Conservation (phyloP, 2,329 filamentous ascomycete species). For the Sordariomycetes sp. region DNA sequence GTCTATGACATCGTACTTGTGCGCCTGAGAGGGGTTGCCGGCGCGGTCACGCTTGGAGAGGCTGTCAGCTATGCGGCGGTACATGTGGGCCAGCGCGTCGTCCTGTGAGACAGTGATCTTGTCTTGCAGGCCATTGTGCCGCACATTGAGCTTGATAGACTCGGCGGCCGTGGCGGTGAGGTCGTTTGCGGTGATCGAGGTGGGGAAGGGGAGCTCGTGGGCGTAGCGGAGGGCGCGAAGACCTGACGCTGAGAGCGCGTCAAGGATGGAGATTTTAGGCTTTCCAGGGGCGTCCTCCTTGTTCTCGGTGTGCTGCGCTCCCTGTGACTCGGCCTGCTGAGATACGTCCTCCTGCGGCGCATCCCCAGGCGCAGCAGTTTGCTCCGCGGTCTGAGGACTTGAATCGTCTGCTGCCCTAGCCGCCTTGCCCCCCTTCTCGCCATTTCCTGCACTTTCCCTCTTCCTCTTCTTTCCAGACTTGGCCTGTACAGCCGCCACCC, state of each 20-base stretch:
- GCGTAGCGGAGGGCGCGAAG: conserved; percentile 85
- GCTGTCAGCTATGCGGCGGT: conserved; percentile 51
- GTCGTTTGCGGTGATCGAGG: conserved; percentile 81
- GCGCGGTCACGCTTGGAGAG: conserved; percentile 28
- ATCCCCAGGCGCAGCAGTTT: not conserved
- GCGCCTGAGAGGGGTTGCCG: conserved; percentile 25
- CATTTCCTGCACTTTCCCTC: conserved; percentile 30
- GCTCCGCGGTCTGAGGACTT: conserved; percentile 3
- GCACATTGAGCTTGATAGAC: conserved; percentile 74
- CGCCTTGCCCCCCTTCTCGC: conserved; percentile 26
- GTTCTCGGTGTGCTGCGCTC: not conserved
- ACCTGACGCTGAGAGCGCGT: conserved; percentile 89
- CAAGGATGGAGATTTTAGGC: conserved; percentile 69
- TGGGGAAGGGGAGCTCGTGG: conserved; percentile 77
- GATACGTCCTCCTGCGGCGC: not conserved
- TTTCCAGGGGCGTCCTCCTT: conserved; percentile 13
- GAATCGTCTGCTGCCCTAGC: conserved; percentile 10
- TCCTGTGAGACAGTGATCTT: conserved; percentile 65
- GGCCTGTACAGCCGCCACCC: conserved; percentile 18
- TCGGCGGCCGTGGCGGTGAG: conserved; percentile 66
- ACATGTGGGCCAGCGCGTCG: conserved; percentile 90
- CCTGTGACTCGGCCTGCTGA: not conserved
- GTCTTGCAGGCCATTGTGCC: conserved; percentile 65
- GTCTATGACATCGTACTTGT: conserved; percentile 85
- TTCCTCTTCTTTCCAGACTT: conserved; percentile 24